A percentile compares a stretch with the other conserved stretches of the same genome.
These are phyloP conservation scores for Coemansia sp. DNA, from an alignment of 192 early-diverging fungal species.

Conservation along the genomic window DNA sequence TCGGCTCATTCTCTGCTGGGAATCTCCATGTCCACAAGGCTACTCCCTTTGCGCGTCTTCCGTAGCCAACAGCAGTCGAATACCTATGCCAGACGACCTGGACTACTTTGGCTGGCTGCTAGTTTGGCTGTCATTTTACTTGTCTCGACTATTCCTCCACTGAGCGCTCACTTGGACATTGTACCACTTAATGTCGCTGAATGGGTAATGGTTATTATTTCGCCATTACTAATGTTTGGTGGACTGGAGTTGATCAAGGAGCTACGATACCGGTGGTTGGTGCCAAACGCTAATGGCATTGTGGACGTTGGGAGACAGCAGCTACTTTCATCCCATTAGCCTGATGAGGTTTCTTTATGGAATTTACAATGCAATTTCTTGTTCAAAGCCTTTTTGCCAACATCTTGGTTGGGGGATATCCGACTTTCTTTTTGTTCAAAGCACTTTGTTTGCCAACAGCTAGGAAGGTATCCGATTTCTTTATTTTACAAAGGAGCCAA, in stretches of 20 bases:
- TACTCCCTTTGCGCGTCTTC: conserved; percentile 29
- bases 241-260: conserved; percentile 38
- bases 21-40: conserved; percentile 29
- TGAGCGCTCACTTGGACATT: conserved; percentile 29
- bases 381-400: neutral
- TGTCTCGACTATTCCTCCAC: conserved; percentile 12
- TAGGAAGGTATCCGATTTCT: too few relatives aligned
- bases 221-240: conserved; percentile 32
- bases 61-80: conserved; percentile 5
- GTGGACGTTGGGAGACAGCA: conserved; percentile 2
- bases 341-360: neutral
- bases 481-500: too few relatives aligned
- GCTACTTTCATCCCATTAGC: neutral
- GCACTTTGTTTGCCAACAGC: too few relatives aligned
- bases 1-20: conserved; percentile 35
- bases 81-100: conserved; percentile 1
- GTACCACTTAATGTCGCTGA: conserved; percentile 36
- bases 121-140: conserved; percentile 18
- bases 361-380: neutral
- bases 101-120: conserved; percentile 18
- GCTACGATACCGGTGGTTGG: conserved; percentile 6
- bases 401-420: neutral
- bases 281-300: neutral
- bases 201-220: conserved; percentile 25
- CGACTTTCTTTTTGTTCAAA: too few relatives aligned